These are phyloP conservation scores for Themeda triandra DNA, from an alignment of 176 grass and related monocot species.

Conservation along the genomic window DNA sequence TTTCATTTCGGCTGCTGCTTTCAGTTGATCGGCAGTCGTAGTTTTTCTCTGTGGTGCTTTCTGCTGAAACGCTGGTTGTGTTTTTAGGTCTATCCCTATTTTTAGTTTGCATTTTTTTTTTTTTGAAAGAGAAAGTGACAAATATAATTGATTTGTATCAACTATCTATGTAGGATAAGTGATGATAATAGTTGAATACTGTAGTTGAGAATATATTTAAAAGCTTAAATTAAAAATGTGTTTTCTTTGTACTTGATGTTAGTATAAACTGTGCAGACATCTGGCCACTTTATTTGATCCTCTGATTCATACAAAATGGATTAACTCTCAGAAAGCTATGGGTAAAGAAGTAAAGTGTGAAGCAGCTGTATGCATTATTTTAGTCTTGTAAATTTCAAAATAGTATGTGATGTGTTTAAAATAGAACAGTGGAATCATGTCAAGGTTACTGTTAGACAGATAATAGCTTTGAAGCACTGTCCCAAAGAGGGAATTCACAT, in stretches of 20 bases:
- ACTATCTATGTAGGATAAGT: neutral
- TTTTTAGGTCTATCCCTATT: neutral
- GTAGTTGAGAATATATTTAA: neutral
- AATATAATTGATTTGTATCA: neutral
- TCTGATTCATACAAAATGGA: slow-evolving; percentile 57
- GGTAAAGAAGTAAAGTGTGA: slow-evolving; percentile 60
- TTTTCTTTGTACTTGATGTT: slow-evolving; percentile 15
- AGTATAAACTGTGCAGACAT: slow-evolving; percentile 46
- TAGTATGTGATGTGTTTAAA: neutral
- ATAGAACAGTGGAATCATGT: neutral
- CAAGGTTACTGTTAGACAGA: neutral
- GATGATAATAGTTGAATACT: neutral
- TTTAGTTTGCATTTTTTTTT: neutral
- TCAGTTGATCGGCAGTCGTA: neutral
- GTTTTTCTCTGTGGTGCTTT: neutral
- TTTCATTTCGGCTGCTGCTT: neutral
- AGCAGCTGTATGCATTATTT: slow-evolving; percentile 44
- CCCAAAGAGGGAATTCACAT: neutral
- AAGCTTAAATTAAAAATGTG: neutral
- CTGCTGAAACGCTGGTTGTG: neutral
- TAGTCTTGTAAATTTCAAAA: neutral
- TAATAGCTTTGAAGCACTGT: neutral
- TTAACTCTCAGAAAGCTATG: slow-evolving; percentile 63
- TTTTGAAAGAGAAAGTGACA: neutral
- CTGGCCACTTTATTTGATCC: slow-evolving; percentile 56